Conservation (phyloP, 352 stramenopile species). For the Thraustotheca clavata region DNA sequence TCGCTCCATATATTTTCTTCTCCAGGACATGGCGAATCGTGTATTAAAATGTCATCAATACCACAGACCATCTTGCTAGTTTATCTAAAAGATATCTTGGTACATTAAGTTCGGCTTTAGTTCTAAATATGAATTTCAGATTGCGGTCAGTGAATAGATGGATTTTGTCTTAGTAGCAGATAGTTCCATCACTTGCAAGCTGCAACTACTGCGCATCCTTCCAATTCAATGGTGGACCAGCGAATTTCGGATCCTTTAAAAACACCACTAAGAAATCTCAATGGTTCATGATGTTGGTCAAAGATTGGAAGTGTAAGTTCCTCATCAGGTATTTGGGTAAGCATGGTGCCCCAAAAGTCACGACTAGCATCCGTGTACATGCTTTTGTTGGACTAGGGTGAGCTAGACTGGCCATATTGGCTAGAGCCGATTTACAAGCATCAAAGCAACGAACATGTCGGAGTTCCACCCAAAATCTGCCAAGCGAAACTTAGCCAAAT, state of each 20-base stretch:
- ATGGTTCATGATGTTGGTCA: slow-evolving; percentile 23
- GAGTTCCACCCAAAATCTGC: slow-evolving; percentile 11
- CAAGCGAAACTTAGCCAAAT: slow-evolving; percentile 11
- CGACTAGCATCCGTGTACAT: slow-evolving; percentile 27
- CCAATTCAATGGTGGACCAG: slow-evolving; percentile 25
- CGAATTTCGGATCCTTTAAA: slow-evolving; percentile 17
- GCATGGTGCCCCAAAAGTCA: slow-evolving; percentile 22
- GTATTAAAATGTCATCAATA: slow-evolving; percentile 24
- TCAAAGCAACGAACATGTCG: slow-evolving; percentile 18
- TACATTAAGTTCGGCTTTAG: neutral
- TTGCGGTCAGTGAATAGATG: slow-evolving; percentile 25
- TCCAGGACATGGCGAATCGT: slow-evolving; percentile 25
- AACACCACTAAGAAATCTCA: slow-evolving; percentile 23
- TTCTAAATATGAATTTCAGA: slow-evolving; percentile 25
- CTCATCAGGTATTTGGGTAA: slow-evolving; percentile 20
- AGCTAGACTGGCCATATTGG: slow-evolving; percentile 21
- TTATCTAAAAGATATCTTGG: slow-evolving; percentile 31
- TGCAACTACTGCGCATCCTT: slow-evolving; percentile 25
- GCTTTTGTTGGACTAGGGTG: slow-evolving; percentile 18
- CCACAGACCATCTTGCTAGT: slow-evolving; percentile 24
- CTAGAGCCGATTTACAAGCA: slow-evolving; percentile 10
- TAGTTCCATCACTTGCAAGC: slow-evolving; percentile 24
- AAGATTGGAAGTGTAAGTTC: slow-evolving; percentile 2
- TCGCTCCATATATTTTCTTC: slow-evolving; percentile 31
- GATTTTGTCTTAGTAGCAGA: slow-evolving; percentile 14